Base-by-base conservation (phyloP, 2,329 filamentous ascomycete genomes). In the Alternaria triticina region DNA sequence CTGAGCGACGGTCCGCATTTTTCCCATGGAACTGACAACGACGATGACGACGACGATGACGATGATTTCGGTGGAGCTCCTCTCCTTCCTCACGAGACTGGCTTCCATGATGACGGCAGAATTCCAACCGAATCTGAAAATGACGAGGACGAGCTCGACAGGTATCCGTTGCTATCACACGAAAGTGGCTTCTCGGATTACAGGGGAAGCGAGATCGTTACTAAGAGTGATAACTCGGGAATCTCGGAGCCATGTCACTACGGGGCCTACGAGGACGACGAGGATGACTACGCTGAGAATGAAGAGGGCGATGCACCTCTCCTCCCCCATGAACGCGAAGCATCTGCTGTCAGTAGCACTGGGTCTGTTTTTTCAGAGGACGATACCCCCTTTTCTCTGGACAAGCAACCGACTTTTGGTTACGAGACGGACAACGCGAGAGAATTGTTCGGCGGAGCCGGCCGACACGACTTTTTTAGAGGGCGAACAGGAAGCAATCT, bases 141-240 rank as follows among this genome's bases (percentile, higher is more conserved):
- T 10, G 70, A 28, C 22, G 50, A 73, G 28, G 56, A 74, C 40
- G 73, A 76, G 22, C 66, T 71, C 15, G 71, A 75, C 25, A 61
- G 70, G 9, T 67, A 71, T 20, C 81, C 79, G 20, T 71, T 81
- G 1, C 67, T 82, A 46, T 72, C 74, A 22, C 80, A 82, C 43
- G 80, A 82, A 65, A 75, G 76, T 57, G 65, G 63, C 5, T 65
- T 67, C 59, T 51, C 74, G 52, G 57, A 62, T 30, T 59, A 62
- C 47, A 64, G 58, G 52, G 49, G 36, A 57, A 67, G 69, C 58
- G 67, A 65, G 54, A 52, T 47, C 7, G 54, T 46, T 67, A 62
- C 70, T 68, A 52, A 65, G 28, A 60, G 70, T 69, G 47, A 70
- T 64, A 47, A 70, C 28, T 23, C 33, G 7, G 57, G 59, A 7